Conservation (phyloP, 129 eudicot genomes). For the Tagetes patula region DNA sequence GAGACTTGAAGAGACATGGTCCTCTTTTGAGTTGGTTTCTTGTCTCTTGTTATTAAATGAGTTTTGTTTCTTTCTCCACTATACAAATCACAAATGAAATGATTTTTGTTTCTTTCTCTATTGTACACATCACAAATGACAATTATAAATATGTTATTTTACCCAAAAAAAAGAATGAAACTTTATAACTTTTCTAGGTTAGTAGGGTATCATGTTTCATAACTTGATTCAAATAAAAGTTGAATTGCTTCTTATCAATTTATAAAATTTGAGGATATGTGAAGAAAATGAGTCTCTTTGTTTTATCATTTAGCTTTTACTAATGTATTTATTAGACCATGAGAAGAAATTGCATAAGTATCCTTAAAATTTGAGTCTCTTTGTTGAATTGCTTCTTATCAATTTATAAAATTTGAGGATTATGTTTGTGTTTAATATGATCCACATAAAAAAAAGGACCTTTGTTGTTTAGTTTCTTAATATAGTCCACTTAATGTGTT, state of each 20-base stretch:
- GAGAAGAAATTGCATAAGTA: not conserved
- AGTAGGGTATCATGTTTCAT: not conserved
- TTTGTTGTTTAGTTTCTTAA: not conserved
- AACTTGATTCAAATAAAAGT: not conserved
- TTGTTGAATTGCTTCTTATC: not conserved
- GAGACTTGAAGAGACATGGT: conserved; percentile 22
- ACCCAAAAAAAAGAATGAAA: not conserved
- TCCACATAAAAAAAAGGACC: not conserved
- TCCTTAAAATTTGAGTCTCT: too few species aligned
- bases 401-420: not conserved
- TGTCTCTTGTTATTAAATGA: conserved; percentile 33
- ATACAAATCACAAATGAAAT: conserved; percentile 21
- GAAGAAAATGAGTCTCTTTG: not conserved
- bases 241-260: not conserved
- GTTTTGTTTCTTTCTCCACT: conserved; percentile 28
- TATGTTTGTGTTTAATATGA: not conserved
- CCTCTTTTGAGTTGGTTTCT: conserved; percentile 18
- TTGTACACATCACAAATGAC: not conserved
- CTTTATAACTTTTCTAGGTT: not conserved
- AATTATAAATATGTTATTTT: conserved; percentile 4
- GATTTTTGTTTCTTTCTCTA: conserved; percentile 27
- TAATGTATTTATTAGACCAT: not conserved
- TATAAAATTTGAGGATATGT: not conserved
- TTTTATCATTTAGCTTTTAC: too few species aligned
- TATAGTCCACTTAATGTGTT: too few species aligned